These are phyloP conservation scores for Pneumocystis canis DNA, from an alignment of 1,139 yeast species.

Conservation along the genomic window DNA sequence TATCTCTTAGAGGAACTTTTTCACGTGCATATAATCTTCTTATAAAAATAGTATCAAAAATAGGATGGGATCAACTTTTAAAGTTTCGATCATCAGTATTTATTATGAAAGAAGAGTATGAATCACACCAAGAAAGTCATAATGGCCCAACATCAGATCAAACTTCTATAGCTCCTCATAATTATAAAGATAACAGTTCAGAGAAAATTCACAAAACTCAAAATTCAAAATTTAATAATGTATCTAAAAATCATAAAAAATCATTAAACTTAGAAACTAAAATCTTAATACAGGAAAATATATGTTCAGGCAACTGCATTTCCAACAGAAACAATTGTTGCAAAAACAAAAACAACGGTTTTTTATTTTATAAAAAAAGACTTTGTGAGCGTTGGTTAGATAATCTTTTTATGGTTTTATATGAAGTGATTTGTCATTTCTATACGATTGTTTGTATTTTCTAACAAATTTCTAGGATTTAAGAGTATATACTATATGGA, in stretches of 20 bases:
- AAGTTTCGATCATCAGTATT: conserved; percentile 69
- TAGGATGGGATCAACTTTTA: conserved; percentile 86
- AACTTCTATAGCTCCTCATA: not conserved
- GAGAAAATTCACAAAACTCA: not conserved
- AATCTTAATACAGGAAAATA: not conserved
- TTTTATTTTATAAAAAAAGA: conserved; percentile 51
- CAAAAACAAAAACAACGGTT: conserved; percentile 4
- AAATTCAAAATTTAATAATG: not conserved
- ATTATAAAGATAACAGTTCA: not conserved
- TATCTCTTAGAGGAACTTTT: conserved; percentile 63
- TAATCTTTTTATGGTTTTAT: conserved; percentile 67
- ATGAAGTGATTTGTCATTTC: conserved; percentile 30
- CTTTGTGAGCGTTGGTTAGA: conserved; percentile 94
- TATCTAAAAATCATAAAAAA: not conserved
- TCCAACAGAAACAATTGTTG: not conserved
- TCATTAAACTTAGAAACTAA: not conserved
- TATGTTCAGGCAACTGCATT: not conserved
- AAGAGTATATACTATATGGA: conserved; percentile 78
- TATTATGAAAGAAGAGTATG: conserved; percentile 88
- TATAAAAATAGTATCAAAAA: conserved; percentile 48
- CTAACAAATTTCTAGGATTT: conserved; percentile 34
- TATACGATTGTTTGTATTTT: not conserved
- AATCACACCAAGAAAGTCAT: conserved; percentile 22
- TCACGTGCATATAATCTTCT: conserved; percentile 65
- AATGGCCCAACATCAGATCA: not conserved